Evolutionary conservation across 768 basidiomycete genomes (phyloP).

Genomic region (Chalciporus chontae): DNA sequence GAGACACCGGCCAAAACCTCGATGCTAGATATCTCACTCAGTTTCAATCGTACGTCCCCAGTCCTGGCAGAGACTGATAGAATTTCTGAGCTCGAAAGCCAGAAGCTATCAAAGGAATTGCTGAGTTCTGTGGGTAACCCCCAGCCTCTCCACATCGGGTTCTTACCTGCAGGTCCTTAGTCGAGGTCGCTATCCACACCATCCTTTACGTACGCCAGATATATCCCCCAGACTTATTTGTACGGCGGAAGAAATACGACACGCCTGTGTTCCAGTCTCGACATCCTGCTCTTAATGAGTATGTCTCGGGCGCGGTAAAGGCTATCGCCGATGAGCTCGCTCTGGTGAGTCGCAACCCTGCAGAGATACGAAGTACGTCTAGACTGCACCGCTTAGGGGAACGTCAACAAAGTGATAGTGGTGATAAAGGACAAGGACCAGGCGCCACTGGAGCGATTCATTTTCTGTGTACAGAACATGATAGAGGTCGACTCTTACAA

Average conservation of each 20-base stretch:
- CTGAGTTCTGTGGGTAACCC: slow-evolving; percentile 62
- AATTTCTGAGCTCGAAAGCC: slow-evolving; percentile 10
- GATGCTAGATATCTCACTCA: slow-evolving; percentile 31
- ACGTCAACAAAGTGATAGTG: slow-evolving; percentile 74
- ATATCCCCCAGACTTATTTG: slow-evolving; percentile 86
- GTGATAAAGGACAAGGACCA: slow-evolving; percentile 83
- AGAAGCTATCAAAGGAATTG: slow-evolving; percentile 64
- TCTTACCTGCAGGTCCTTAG: slow-evolving; percentile 43
- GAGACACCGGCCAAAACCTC: neutral
- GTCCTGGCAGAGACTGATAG: neutral
- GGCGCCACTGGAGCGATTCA: slow-evolving; percentile 81
- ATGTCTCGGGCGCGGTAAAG: slow-evolving; percentile 84
- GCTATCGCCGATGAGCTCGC: slow-evolving; percentile 76
- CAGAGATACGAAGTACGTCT: neutral
- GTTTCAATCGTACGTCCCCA: slow-evolving; percentile 35
- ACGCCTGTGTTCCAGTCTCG: slow-evolving; percentile 90
- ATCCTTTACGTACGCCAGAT: slow-evolving; percentile 89
- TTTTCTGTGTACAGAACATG: slow-evolving; percentile 85
- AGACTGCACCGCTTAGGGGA: slow-evolving; percentile 48
- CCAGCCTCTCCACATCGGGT: neutral
- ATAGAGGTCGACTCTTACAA: slow-evolving; percentile 66
- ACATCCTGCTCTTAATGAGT: slow-evolving; percentile 85
- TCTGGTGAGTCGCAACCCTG: slow-evolving; percentile 39
- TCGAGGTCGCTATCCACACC: slow-evolving; percentile 91
- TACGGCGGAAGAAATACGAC: slow-evolving; percentile 84